phyloP scores from a whole-genome alignment of 1,139 yeast species.

The Nematodospora anomalae region DNA sequence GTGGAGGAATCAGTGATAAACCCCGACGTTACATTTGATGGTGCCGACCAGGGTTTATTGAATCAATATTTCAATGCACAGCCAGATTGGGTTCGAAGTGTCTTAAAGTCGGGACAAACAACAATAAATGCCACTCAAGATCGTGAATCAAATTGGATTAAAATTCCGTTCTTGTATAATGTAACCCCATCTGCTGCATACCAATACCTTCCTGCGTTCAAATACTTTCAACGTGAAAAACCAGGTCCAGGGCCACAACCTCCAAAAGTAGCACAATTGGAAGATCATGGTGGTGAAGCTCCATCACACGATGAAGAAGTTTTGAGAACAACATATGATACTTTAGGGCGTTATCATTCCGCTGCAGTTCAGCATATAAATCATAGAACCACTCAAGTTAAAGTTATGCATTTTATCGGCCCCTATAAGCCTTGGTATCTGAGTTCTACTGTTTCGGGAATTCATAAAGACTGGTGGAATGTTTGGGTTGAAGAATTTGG shows the following conservation, averaged over 20 bases:
- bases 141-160: slow-evolving; percentile 52
- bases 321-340: slow-evolving; percentile 17
- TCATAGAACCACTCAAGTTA: slow-evolving; percentile 36
- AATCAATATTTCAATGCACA: slow-evolving; percentile 70
- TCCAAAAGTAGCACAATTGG: slow-evolving; percentile 7
- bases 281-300: slow-evolving; percentile 7
- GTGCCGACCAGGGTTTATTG: slow-evolving; percentile 92
- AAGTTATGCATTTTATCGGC: slow-evolving; percentile 82
- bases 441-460: slow-evolving; percentile 19
- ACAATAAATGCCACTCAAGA: slow-evolving; percentile 6
- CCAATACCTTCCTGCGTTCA: slow-evolving; percentile 79
- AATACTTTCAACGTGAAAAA: slow-evolving; percentile 45
- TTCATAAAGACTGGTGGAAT: slow-evolving; percentile 47
- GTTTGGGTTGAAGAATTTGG: slow-evolving; percentile 39
- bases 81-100: slow-evolving; percentile 41
- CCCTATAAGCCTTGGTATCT: slow-evolving; percentile 75
- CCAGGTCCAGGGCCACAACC: slow-evolving; percentile 11
- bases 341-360: slow-evolving; percentile 23
- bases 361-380: slow-evolving; percentile 28
- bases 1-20: slow-evolving; percentile 24
- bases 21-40: slow-evolving; percentile 66
- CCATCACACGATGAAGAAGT: slow-evolving; percentile 11
- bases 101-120: slow-evolving; percentile 11
- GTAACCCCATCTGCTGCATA: slow-evolving; percentile 84
- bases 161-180: slow-evolving; percentile 78